Evolutionary conservation across 257 asterid species (phyloP).

Genomic region (Plantago ovata): DNA sequence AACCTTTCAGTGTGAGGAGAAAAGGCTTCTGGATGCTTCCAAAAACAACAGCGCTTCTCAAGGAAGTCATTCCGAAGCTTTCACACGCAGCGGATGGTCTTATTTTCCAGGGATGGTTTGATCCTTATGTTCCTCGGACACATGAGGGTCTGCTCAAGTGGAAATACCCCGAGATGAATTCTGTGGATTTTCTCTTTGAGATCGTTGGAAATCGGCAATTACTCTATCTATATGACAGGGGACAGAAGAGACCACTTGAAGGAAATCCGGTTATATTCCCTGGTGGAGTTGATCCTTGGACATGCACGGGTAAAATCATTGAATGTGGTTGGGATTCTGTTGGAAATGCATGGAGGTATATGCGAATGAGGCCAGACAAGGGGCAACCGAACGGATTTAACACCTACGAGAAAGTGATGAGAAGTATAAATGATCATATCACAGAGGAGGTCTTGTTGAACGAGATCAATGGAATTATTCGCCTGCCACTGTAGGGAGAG

Average conservation of each 20-base stretch:
- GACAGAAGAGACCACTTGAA: slow-evolving; percentile 74
- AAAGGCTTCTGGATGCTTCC: slow-evolving; percentile 94
- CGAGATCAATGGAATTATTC: too few relatives aligned
- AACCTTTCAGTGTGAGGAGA: slow-evolving; percentile 94
- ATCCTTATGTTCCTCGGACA: slow-evolving; percentile 92
- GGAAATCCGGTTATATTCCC: slow-evolving; percentile 69
- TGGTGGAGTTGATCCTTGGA: slow-evolving; percentile 57
- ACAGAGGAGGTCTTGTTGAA: slow-evolving; percentile 21
- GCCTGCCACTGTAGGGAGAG: too few relatives aligned
- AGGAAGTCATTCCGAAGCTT: slow-evolving; percentile 83
- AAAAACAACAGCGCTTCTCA: slow-evolving; percentile 73
- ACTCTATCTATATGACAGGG: slow-evolving; percentile 74
- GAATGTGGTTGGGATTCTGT: slow-evolving; percentile 81
- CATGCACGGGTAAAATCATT: slow-evolving; percentile 69
- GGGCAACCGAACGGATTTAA: slow-evolving; percentile 77
- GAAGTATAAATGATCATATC: slow-evolving; percentile 84
- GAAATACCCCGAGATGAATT: slow-evolving; percentile 89
- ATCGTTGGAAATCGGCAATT: slow-evolving; percentile 50
- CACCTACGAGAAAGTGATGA: slow-evolving; percentile 89
- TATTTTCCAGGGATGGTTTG: slow-evolving; percentile 99
- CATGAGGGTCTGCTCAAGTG: slow-evolving; percentile 98
- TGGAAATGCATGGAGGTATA: slow-evolving; percentile 68
- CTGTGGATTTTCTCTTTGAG: slow-evolving; percentile 98
- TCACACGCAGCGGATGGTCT: slow-evolving; percentile 98
- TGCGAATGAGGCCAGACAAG: slow-evolving; percentile 87